A percentile compares a stretch with the other conserved stretches of the same genome.
phyloP scores from a whole-genome alignment of 495 filamentous ascomycete genomes.

The Podospora conica region DNA sequence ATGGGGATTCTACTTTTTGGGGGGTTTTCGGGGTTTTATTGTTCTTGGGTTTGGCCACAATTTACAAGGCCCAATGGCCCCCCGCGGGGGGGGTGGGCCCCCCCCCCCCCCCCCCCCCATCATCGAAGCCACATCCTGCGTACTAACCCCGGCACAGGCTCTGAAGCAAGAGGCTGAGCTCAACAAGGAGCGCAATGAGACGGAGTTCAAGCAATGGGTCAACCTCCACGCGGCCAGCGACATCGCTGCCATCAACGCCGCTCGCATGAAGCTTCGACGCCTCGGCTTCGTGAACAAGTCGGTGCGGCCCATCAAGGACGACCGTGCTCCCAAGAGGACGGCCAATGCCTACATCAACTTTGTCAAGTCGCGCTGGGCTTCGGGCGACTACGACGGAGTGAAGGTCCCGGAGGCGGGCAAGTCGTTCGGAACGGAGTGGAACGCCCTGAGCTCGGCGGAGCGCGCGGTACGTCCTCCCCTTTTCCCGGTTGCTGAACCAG shows the following conservation, averaged over 20 bases:
- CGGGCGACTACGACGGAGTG: slow-evolving; percentile 44
- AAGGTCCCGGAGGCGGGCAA: slow-evolving; percentile 21
- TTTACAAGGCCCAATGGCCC: no score
- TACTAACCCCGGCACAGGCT: slow-evolving; percentile 19
- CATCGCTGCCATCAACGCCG: slow-evolving; percentile 58
- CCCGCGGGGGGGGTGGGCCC: no score
- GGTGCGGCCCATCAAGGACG: slow-evolving; percentile 43
- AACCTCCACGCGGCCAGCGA: slow-evolving; percentile 47
- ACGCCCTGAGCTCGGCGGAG: slow-evolving; percentile 45
- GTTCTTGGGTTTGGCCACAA: no score
- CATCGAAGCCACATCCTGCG: neutral
- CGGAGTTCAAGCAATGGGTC: slow-evolving; percentile 53
- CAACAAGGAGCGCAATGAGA: slow-evolving; percentile 41
- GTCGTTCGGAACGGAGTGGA: slow-evolving; percentile 49
- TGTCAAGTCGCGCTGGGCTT: slow-evolving; percentile 36
- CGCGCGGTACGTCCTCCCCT: slow-evolving; percentile 29
- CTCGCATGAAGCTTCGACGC: slow-evolving; percentile 47
- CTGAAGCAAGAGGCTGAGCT: slow-evolving; percentile 43
- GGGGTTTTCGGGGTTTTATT: no score
- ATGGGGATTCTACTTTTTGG: no score
- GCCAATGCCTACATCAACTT: slow-evolving; percentile 40
- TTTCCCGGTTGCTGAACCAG: neutral
- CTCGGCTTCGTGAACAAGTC: slow-evolving; percentile 1
- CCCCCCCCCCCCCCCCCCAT: neutral
- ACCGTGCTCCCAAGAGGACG: slow-evolving; percentile 50